A percentile compares a stretch with the other conserved stretches of the same genome.
Conservation (phyloP, 495 filamentous ascomycete genomes). For the Aspergillus incahuasiensis region DNA sequence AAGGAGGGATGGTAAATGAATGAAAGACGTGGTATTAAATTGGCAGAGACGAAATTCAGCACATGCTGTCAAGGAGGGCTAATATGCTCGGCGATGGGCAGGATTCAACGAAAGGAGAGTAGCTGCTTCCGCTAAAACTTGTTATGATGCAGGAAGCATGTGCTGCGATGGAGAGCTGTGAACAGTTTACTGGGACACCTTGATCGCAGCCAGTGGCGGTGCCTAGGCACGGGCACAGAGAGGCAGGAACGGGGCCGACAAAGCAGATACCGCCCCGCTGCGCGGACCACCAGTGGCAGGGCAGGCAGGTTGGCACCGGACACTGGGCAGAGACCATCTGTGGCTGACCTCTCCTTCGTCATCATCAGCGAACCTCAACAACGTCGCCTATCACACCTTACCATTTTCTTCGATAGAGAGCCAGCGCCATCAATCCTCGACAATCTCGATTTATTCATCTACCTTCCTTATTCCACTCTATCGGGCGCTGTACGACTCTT, state of each 20-base stretch:
- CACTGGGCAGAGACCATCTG: conserved; percentile 10
- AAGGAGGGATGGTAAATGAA: conserved; percentile 2
- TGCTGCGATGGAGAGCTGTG: conserved; percentile 7
- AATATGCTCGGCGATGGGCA: not conserved
- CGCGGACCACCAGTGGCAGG: conserved; percentile 10
- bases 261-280: conserved; percentile 20
- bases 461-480: not conserved
- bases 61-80: conserved; percentile 20
- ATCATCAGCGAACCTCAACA: conserved; percentile 18
- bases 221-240: conserved; percentile 1
- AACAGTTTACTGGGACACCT: conserved; percentile 2
- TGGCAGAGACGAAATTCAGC: conserved; percentile 15
- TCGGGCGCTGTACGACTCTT: not conserved
- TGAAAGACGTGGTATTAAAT: conserved; percentile 6
- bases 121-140: not conserved
- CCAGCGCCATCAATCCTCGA: conserved; percentile 19
- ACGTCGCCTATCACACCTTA: not conserved
- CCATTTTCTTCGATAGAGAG: conserved; percentile 3
- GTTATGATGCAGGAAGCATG: conserved; percentile 13
- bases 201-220: not conserved
- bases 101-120: not conserved
- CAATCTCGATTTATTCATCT: conserved; percentile 12
- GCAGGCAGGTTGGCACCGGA: not conserved
- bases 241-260: conserved; percentile 13
- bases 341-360: conserved; percentile 27